Conservation (phyloP, 768 basidiomycete genomes). For the Lactarius sp. region DNA sequence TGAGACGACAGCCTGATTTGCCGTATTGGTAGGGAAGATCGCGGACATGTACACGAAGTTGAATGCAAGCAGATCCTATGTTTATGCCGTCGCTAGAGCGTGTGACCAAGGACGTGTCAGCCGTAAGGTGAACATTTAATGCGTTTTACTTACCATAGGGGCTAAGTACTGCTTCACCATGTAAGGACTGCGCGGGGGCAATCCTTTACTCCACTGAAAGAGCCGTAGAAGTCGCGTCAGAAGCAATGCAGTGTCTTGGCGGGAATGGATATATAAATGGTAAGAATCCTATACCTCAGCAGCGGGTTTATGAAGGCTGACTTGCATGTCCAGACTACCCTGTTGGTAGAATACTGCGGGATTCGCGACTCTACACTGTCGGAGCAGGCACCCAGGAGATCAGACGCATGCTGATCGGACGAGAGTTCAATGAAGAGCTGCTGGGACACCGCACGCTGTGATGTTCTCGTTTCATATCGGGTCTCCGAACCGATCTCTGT, state of each 20-base stretch:
- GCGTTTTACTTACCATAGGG: not conserved
- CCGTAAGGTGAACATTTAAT: conserved; percentile 52
- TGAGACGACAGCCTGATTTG: conserved; percentile 22
- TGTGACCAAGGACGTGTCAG: conserved; percentile 79
- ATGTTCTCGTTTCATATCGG: not conserved
- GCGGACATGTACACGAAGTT: conserved; percentile 95
- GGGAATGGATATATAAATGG: conserved; percentile 97
- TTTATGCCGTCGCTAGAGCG: conserved; percentile 88
- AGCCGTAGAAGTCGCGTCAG: conserved; percentile 85
- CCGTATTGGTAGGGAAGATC: conserved; percentile 52
- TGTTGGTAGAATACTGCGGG: conserved; percentile 79
- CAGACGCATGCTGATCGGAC: conserved; percentile 86
- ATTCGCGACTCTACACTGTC: conserved; percentile 85
- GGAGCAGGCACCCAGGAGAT: conserved; percentile 98
- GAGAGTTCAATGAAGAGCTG: conserved; percentile 82
- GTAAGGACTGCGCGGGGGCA: conserved; percentile 89
- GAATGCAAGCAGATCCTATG: conserved; percentile 82
- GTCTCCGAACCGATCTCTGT: not conserved
- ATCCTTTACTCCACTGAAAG: conserved; percentile 92
- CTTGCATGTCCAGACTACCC: conserved; percentile 60
- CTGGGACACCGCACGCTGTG: not conserved
- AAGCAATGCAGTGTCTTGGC: conserved; percentile 90
- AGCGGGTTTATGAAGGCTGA: not conserved
- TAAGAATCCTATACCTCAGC: conserved; percentile 27
- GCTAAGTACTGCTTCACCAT: not conserved